Evolutionary conservation across 108 stramenopile species (phyloP), one percentile per base, ranked within the genome.

Genomic region (Cylindrotheca fusiformis): DNA sequence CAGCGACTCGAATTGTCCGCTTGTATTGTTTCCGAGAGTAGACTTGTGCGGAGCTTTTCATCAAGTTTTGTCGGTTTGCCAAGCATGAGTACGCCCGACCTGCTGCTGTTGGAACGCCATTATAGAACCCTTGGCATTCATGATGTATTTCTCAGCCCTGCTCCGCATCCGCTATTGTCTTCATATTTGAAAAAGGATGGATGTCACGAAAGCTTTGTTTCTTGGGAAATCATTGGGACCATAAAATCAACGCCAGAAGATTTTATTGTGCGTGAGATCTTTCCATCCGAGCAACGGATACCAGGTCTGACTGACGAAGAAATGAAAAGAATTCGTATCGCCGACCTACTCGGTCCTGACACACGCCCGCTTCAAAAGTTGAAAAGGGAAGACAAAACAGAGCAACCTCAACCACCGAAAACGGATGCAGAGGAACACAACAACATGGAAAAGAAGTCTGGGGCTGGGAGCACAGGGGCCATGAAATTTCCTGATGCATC

Each of bases 221-320:
- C 90, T 8, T 82, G 80, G 73, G 91, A 93, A 63, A 80, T 93
- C 47, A 24, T 72, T 18, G 91, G 88, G 2, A 48, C 59, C 4
- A 77, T 93, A 58, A 93, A 93, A 62, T 52, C 69, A 8, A 50
- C 4, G 1, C 84, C 91, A 28, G 75, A 89, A 71, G 91, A 93
- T 62, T 93, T 93, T 71, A 52, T 85, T 12, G 91, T 93, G 2
- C 80, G 88, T 27, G 91, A 93, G 75, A 81, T 93, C 50, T 78
- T 72, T 8, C 36, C 48, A 31, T 25, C 8, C 8, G 36, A 48
- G n/a, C 55, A 56, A 2, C 31, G 12, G 18, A 68, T 75, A 26
- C 55, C 54, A 1, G 55, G 55, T 3, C 17, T 75, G 27, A 28
- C 32, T 4, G 53, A 46, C 4, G 55, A 30, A 4, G 65, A 66